Percentiles rank a stretch among this genome's conserved stretches.
phyloP scores from a whole-genome alignment of 176 grass and related monocot genomes.

The Oryza glumipatula region DNA sequence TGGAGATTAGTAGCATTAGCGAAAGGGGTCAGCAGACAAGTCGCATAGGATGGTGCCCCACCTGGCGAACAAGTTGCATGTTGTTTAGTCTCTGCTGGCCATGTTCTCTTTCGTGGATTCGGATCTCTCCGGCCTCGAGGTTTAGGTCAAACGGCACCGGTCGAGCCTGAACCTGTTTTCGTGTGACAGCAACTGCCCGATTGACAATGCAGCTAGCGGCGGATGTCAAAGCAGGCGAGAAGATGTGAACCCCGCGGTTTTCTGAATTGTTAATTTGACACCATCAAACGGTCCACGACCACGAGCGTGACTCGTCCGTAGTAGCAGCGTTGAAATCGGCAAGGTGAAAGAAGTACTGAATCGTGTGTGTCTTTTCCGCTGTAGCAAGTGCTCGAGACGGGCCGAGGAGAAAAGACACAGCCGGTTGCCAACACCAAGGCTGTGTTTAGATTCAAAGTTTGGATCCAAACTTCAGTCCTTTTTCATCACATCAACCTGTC shows the following conservation, averaged over 20 bases:
- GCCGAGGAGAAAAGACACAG: too few species aligned
- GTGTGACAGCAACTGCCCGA: neutral
- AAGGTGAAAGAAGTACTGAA: too few species aligned
- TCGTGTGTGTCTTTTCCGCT: too few species aligned
- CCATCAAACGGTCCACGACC: too few species aligned
- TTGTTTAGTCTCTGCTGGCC: neutral
- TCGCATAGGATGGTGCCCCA: neutral
- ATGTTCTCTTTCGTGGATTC: slow-evolving; percentile 20
- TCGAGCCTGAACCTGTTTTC: neutral
- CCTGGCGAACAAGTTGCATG: slow-evolving; percentile 4
- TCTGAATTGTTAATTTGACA: neutral
- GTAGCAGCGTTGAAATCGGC: too few species aligned
- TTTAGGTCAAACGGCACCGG: slow-evolving; percentile 32
- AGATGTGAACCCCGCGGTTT: neutral
- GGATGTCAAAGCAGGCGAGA: neutral
- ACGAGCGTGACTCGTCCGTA: too few species aligned
- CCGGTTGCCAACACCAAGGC: too few species aligned
- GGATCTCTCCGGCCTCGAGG: neutral
- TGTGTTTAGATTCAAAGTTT: too few species aligned
- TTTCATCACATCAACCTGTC: too few species aligned
- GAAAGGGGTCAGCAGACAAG: neutral
- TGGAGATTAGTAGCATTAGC: neutral
- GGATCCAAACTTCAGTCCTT: too few species aligned
- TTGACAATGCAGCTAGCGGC: neutral
- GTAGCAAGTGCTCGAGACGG: too few species aligned